A percentile compares a stretch with the other conserved stretches of the same genome.
Conservation (phyloP, 2,329 filamentous ascomycete species). For the Cladophialophora psammophila region DNA sequence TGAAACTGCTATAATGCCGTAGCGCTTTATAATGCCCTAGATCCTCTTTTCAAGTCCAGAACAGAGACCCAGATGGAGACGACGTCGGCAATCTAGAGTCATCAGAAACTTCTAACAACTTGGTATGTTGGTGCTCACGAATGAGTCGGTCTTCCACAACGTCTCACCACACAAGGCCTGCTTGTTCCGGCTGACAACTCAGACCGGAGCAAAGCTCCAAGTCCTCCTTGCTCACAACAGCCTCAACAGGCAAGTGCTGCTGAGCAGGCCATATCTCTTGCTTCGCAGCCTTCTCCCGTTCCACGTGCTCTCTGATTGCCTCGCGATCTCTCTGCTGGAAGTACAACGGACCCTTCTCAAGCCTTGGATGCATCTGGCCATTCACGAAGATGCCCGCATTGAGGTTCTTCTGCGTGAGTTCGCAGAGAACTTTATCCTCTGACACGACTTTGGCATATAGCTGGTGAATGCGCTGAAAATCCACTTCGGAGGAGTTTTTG, state of each 20-base stretch:
- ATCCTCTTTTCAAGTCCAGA: too few species aligned
- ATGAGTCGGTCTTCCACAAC: too few species aligned
- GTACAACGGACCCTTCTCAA: conserved; percentile 66
- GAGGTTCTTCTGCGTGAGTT: conserved; percentile 66
- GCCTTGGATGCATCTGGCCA: conserved; percentile 67
- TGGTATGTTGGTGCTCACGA: too few species aligned
- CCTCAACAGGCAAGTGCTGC: conserved; percentile 31
- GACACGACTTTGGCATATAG: conserved; percentile 71
- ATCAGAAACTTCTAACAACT: too few species aligned
- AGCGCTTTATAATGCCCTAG: too few species aligned
- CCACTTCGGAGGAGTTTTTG: conserved; percentile 64
- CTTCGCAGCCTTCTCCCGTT: conserved; percentile 55
- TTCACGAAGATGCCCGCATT: conserved; percentile 68
- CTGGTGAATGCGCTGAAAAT: conserved; percentile 65
- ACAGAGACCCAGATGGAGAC: too few species aligned
- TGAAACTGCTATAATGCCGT: too few species aligned
- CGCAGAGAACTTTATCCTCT: conserved; percentile 70
- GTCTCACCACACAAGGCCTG: conserved; percentile 31
- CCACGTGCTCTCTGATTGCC: conserved; percentile 56
- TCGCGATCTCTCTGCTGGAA: conserved; percentile 63
- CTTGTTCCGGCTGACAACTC: conserved; percentile 26
- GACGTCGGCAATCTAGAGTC: too few species aligned
- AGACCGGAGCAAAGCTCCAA: conserved; percentile 31
- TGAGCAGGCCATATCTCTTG: conserved; percentile 61
- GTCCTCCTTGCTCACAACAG: conserved; percentile 36